Evolutionary conservation across 768 basidiomycete species (phyloP).

Genomic region (Dioszegia crocea): DNA sequence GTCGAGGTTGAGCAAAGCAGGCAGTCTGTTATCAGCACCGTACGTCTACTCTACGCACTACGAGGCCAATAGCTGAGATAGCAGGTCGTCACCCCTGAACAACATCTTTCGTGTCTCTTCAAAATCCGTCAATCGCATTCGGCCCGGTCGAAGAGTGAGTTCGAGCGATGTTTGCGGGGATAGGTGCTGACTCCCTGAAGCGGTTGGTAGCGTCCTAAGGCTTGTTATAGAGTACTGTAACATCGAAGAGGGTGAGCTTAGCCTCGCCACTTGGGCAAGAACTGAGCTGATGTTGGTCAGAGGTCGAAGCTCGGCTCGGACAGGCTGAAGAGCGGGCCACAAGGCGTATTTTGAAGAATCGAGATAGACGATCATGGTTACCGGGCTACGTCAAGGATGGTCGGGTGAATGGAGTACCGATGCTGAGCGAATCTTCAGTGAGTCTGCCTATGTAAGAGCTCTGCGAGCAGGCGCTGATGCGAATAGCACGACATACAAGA

Average conservation of each 20-base stretch:
- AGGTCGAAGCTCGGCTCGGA: not conserved
- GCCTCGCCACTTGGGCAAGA: not conserved
- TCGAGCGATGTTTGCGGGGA: not conserved
- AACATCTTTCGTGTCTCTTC: conserved; percentile 76
- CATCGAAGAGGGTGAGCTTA: conserved; percentile 67
- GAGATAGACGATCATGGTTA: conserved; percentile 15
- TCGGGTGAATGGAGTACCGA: not conserved
- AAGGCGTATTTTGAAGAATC: not conserved
- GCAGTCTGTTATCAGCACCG: conserved; percentile 36
- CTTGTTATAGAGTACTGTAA: conserved; percentile 71
- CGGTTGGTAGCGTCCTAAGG: conserved; percentile 32
- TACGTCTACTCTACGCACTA: conserved; percentile 32
- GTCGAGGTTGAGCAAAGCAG: conserved; percentile 18
- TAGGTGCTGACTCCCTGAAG: not conserved
- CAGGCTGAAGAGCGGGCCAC: not conserved
- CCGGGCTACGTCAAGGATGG: conserved; percentile 8
- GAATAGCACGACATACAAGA: not conserved
- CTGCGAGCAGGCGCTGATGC: not conserved
- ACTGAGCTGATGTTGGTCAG: not conserved
- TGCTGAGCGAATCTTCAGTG: not conserved
- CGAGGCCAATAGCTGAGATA: not conserved
- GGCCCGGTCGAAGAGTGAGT: conserved; percentile 55
- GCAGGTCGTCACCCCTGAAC: conserved; percentile 59
- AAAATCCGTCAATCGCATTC: conserved; percentile 58
- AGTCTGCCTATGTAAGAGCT: not conserved